phyloP scores from a whole-genome alignment of 78 protist genomes.

The Dictyostelium intermedium region DNA sequence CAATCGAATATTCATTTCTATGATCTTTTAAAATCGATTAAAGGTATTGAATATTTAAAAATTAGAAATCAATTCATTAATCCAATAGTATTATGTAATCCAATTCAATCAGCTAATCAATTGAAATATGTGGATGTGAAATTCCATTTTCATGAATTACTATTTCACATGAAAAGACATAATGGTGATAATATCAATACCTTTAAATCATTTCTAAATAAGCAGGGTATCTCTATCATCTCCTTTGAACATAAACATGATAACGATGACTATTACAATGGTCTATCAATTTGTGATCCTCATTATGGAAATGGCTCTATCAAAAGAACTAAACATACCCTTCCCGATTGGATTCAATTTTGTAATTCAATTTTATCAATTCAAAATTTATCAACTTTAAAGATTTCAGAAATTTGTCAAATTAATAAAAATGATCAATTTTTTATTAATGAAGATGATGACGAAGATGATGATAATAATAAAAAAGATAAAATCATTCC shows the following conservation, averaged over 20 bases:
- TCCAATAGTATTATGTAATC: background rate
- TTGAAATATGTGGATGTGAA: background rate
- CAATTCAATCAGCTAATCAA: background rate
- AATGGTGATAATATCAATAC: background rate
- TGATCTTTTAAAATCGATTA: background rate
- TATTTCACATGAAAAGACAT: background rate
- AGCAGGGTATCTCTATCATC: background rate
- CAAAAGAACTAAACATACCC: background rate
- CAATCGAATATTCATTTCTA: background rate
- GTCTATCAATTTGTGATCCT: background rate
- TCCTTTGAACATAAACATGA: background rate
- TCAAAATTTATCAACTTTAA: background rate
- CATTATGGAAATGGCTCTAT: background rate
- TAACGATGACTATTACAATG: background rate
- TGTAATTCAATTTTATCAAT: background rate
- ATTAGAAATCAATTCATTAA: background rate
- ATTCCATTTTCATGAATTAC: background rate
- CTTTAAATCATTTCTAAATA: background rate
- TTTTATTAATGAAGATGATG: background rate
- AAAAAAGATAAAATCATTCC: background rate
- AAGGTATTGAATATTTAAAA: background rate
- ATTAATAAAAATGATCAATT: background rate
- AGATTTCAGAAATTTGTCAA: background rate
- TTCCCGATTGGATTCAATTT: background rate
- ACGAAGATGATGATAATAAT: background rate